Percentiles rank a stretch among this genome's conserved stretches.
Conservation (phyloP, 352 stramenopile species). For the Globisporangium viniferum region DNA sequence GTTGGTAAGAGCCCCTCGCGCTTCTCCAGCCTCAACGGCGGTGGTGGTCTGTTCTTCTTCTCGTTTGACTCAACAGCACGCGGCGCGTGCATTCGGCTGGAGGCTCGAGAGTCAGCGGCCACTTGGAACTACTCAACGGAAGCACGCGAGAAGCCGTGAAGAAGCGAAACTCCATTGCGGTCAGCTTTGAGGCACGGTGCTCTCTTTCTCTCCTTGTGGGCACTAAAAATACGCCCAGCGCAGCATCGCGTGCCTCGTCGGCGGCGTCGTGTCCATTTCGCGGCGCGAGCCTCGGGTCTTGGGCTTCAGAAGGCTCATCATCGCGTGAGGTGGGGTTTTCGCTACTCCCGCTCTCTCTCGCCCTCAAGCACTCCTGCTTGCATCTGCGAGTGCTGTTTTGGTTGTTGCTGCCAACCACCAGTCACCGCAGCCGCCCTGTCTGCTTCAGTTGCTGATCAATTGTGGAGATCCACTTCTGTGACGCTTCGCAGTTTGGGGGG, state of each 20-base stretch:
- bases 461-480: background rate
- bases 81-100: background rate
- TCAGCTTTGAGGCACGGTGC: background rate
- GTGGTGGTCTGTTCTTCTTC: background rate
- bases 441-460: background rate
- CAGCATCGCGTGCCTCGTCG: background rate
- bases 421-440: background rate
- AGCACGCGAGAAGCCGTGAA: background rate
- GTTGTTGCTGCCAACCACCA: background rate
- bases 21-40: background rate
- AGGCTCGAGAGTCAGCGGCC: background rate
- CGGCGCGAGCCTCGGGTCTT: background rate
- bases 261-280: constrained; percentile 8
- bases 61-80: background rate
- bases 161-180: constrained; percentile 7
- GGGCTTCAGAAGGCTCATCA: background rate
- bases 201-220: background rate
- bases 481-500: background rate
- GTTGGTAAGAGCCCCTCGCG: background rate
- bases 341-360: constrained; percentile 7
- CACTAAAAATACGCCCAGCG: background rate
- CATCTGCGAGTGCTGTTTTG: background rate
- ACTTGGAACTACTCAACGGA: background rate
- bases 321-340: background rate
- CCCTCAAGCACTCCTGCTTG: background rate